Percentiles rank a stretch among this genome's conserved stretches.
These are phyloP conservation scores for Colletotrichum falcatum DNA, from an alignment of 2,329 filamentous ascomycete genomes.

Conservation along the genomic window DNA sequence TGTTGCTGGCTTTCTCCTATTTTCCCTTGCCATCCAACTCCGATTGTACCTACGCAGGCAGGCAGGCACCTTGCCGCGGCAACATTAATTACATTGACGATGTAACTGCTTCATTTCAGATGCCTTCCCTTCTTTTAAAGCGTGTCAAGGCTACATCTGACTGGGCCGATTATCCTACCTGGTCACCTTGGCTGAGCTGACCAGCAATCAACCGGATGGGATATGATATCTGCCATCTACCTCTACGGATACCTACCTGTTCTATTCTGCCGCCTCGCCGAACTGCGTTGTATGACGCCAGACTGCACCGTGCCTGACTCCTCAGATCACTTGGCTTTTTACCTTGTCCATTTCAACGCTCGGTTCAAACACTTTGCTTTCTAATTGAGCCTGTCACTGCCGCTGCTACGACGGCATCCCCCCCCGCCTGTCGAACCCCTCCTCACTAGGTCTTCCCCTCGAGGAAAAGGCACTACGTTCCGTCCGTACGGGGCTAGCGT, in stretches of 20 bases:
- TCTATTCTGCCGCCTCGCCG: neutral
- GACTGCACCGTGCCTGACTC: neutral
- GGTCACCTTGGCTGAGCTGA: neutral
- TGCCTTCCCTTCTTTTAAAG: neutral
- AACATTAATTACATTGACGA: neutral
- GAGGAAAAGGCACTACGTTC: neutral
- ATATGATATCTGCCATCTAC: no score
- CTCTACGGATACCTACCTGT: no score
- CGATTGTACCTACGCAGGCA: no score
- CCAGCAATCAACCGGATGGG: slow-evolving; percentile 6
- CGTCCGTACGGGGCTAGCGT: neutral
- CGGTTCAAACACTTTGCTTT: neutral
- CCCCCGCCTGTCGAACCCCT: neutral
- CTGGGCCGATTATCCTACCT: no score
- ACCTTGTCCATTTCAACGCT: neutral
- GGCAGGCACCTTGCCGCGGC: neutral
- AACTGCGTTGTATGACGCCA: neutral
- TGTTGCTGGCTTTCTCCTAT: neutral
- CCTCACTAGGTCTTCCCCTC: neutral
- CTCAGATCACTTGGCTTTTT: neutral
- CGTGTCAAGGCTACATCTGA: neutral
- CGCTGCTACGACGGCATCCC: neutral
- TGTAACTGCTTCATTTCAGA: slow-evolving; percentile 1
- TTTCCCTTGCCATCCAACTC: neutral
- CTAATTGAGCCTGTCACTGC: neutral